A percentile compares a stretch with the other conserved stretches of the same genome.
These are phyloP conservation scores for Pythium insidiosum DNA, from an alignment of 352 stramenopile species.

Conservation along the genomic window DNA sequence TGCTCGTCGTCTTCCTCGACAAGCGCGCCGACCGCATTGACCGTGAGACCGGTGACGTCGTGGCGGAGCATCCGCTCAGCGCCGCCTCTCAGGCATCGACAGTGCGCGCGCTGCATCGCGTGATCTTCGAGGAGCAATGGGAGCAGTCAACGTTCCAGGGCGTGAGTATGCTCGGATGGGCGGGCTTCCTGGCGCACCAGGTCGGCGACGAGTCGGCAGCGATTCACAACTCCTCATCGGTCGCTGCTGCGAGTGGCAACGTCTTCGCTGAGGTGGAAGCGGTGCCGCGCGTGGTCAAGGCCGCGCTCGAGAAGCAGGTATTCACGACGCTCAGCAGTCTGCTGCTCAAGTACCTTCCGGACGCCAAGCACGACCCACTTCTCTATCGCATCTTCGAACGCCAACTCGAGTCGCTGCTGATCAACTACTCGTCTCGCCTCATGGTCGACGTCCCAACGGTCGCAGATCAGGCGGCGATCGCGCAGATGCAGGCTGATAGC, in stretches of 20 bases:
- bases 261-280: slow-evolving; percentile 52
- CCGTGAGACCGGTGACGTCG: slow-evolving; percentile 44
- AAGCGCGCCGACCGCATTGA: slow-evolving; percentile 47
- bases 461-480: slow-evolving; percentile 51
- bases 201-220: background rate
- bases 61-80: slow-evolving; percentile 28
- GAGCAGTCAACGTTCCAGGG: slow-evolving; percentile 62
- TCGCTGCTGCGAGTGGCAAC: slow-evolving; percentile 16
- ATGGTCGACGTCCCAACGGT: slow-evolving; percentile 77
- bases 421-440: slow-evolving; percentile 65
- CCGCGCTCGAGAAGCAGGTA: slow-evolving; percentile 50
- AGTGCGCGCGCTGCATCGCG: slow-evolving; percentile 48
- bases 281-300: slow-evolving; percentile 48
- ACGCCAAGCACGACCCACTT: slow-evolving; percentile 61
- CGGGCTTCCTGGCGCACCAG: slow-evolving; percentile 37
- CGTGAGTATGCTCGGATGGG: slow-evolving; percentile 71
- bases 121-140: slow-evolving; percentile 62
- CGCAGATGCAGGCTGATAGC: slow-evolving; percentile 60
- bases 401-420: slow-evolving; percentile 61
- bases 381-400: slow-evolving; percentile 65
- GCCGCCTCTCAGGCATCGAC: slow-evolving; percentile 33
- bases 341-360: slow-evolving; percentile 65
- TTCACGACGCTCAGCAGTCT: slow-evolving; percentile 69
- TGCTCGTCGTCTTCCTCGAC: slow-evolving; percentile 53
- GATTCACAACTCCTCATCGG: background rate